These are phyloP conservation scores for Pseudomassariella vexata DNA, from an alignment of 2,329 filamentous ascomycete species.

Conservation along the genomic window DNA sequence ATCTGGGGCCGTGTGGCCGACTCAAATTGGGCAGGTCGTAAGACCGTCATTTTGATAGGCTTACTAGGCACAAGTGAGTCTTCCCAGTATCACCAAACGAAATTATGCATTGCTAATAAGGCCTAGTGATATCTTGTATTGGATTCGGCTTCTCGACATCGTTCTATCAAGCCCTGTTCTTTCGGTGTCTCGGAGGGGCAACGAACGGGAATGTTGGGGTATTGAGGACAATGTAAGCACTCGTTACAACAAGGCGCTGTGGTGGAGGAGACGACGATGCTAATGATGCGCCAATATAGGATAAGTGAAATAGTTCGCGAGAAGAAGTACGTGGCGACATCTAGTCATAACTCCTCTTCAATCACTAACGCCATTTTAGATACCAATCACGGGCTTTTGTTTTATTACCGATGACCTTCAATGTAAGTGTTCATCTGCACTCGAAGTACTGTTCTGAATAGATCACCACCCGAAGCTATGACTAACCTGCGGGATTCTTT, in stretches of 20 bases:
- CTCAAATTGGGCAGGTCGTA: constrained; percentile 61
- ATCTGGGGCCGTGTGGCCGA: constrained; percentile 72
- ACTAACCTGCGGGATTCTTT: no score
- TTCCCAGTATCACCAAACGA: neutral
- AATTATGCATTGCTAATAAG: constrained; percentile 6
- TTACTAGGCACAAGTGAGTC: constrained; percentile 54
- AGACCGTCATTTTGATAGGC: constrained; percentile 72
- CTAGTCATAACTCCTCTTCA: no score
- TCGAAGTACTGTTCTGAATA: no score
- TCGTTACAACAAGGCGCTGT: no score
- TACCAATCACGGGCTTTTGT: constrained; percentile 37
- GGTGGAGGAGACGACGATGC: no score
- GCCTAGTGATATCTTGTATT: constrained; percentile 47
- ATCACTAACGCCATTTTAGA: no score
- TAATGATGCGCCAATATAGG: constrained; percentile 22
- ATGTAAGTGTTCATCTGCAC: constrained; percentile 26
- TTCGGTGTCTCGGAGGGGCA: constrained; percentile 58
- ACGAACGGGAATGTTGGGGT: constrained; percentile 72
- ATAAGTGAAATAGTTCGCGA: constrained; percentile 38
- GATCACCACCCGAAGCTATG: no score
- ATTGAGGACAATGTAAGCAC: constrained; percentile 59
- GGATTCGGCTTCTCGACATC: constrained; percentile 66
- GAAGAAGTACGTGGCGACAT: constrained; percentile 29
- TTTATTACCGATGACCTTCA: constrained; percentile 63
- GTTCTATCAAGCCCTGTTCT: constrained; percentile 57